Conservation (phyloP, 2,329 filamentous ascomycete species). For the Davidsoniella neocaledoniae region DNA sequence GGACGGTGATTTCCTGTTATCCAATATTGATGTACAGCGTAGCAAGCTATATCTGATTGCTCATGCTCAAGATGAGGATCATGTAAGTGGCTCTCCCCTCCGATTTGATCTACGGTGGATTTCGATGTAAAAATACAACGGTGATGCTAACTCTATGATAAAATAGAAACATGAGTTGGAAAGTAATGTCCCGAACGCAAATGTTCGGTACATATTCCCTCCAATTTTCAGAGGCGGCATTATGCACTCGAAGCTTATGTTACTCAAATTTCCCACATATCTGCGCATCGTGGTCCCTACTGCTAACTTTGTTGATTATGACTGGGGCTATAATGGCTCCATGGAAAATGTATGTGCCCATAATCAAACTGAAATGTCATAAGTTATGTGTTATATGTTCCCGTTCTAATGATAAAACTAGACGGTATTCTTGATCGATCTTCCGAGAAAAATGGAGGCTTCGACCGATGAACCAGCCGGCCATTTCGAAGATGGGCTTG, state of each 20-base stretch:
- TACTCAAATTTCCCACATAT: slow-evolving; percentile 61
- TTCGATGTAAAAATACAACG: not conserved
- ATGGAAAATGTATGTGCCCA: slow-evolving; percentile 59
- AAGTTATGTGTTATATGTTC: not conserved
- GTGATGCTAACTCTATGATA: not conserved
- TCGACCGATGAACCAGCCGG: slow-evolving; percentile 16
- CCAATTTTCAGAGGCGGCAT: slow-evolving; percentile 55
- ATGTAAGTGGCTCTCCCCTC: slow-evolving; percentile 25
- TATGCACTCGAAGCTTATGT: slow-evolving; percentile 91
- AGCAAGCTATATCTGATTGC: slow-evolving; percentile 48
- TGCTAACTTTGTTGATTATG: slow-evolving; percentile 69
- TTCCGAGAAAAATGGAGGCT: slow-evolving; percentile 37
- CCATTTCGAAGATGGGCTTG: slow-evolving; percentile 51
- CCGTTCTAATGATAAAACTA: slow-evolving; percentile 18
- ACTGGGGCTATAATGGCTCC: slow-evolving; percentile 73
- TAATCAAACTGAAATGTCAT: not conserved
- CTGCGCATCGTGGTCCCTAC: slow-evolving; percentile 72
- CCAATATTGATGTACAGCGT: slow-evolving; percentile 44
- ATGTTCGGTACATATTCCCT: slow-evolving; percentile 63
- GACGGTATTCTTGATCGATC: slow-evolving; percentile 82
- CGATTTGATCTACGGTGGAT: not conserved
- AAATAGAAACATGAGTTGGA: slow-evolving; percentile 31
- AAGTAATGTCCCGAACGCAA: slow-evolving; percentile 30
- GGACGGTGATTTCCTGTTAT: slow-evolving; percentile 64
- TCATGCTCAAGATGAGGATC: slow-evolving; percentile 33